These are phyloP conservation scores for Somion occarium DNA, from an alignment of 1,284 basidiomycete genomes.

Conservation along the genomic window DNA sequence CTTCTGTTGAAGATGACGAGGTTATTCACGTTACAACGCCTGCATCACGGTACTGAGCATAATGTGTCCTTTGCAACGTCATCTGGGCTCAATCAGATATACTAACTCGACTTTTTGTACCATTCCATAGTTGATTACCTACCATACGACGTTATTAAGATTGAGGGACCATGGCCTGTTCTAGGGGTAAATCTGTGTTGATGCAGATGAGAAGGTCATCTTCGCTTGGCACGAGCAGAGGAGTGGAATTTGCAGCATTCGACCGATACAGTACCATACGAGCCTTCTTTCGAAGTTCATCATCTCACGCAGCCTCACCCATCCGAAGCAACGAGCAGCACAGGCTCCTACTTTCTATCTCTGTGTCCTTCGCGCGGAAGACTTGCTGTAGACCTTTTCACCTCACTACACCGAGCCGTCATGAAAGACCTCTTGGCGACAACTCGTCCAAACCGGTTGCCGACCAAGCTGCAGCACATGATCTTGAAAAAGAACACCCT, in stretches of 20 bases:
- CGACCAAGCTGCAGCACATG: background rate
- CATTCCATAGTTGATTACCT: too few species aligned
- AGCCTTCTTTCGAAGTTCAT: constrained; percentile 1
- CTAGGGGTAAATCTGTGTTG: background rate
- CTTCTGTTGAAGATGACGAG: too few species aligned
- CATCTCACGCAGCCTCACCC: background rate
- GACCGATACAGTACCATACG: constrained; percentile 8
- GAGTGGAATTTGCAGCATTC: background rate
- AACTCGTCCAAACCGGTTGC: constrained; percentile 2
- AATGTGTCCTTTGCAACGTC: too few species aligned
- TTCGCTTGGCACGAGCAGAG: background rate
- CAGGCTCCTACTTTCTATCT: background rate
- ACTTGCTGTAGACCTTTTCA: background rate
- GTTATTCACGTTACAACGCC: too few species aligned
- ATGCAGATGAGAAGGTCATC: background rate
- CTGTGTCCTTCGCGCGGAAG: background rate
- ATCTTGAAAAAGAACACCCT: constrained; percentile 12
- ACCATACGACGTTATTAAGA: too few species aligned
- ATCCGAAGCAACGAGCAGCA: background rate
- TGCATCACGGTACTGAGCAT: too few species aligned
- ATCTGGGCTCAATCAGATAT: too few species aligned
- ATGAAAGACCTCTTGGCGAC: background rate
- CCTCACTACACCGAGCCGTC: background rate
- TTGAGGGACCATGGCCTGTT: background rate
- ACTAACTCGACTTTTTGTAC: too few species aligned